Base-by-base conservation (phyloP, 1,139 yeast genomes). In the Saccharomyces hybrid region DNA sequence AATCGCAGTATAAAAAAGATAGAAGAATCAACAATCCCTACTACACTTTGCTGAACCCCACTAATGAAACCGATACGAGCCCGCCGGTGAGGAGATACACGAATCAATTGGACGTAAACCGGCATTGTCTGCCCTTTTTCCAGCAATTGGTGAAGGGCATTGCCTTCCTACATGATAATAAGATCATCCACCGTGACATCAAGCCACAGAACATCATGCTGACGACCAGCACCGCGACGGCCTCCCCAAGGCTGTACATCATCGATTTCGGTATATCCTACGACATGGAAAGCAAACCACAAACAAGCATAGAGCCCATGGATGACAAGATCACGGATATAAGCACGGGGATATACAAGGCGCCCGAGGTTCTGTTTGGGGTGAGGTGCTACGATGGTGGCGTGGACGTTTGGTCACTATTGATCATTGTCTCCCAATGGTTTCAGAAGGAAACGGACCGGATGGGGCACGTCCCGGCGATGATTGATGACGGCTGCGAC, bases 191-290 rank as follows among this genome's bases (percentile, higher is more conserved):
- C 67, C 77, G 98, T 50, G 98, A 91, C 68, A 72, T 91, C 53
- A 91, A 91, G 69, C 95, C 96, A 0, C 82, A 82, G 20, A 91
- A 91, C 65, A 77, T 91, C 46, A 70, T 88, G 69, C 78, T 88
- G 61, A 63, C 65, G 2, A 51, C 25, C 5, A 1, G 5, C 5
- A 4, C 25, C 25, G 8, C 20, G 9, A 52, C 20, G 55, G 47
- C 8, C 49, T 30, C 1, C 5, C 64, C 69, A 1, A 64, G 65
- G 1, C 73, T 79, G 0, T 74, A 82, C 1, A 67, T 86, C 9
- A 83, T 87, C 11, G 98, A 93, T 68, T 86, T 91, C 69, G 96
- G 97, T 6, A 84, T 88, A 38, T 78, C 91, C 28, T 88, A 78
- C 69, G 67, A 70, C 47, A 64, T 69, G 34, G 72, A 73, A 44